Conservation (phyloP, 129 eudicot species). For the Artemisia tridentata region DNA sequence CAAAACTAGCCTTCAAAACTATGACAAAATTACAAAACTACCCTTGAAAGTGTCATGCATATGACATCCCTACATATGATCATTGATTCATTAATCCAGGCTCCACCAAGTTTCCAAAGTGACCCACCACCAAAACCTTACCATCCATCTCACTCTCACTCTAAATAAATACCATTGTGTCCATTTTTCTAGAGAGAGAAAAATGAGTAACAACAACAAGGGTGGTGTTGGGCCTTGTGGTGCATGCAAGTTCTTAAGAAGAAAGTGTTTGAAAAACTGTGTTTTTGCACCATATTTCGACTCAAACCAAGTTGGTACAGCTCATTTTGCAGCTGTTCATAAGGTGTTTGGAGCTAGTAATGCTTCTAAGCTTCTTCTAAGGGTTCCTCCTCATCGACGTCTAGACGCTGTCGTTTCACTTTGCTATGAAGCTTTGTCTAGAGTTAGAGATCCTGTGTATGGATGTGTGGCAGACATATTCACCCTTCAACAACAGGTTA, state of each 20-base stretch:
- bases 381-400: conserved; percentile 53
- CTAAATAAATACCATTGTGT: conserved; percentile 20
- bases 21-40: neutral
- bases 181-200: conserved; percentile 2
- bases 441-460: conserved; percentile 79
- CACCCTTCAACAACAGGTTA: conserved; percentile 75
- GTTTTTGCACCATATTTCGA: conserved; percentile 74
- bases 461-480: conserved; percentile 69
- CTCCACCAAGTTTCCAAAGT: conserved; percentile 24
- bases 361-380: conserved; percentile 61
- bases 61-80: conserved; percentile 17
- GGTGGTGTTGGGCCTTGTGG: conserved; percentile 69
- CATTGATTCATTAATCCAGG: neutral
- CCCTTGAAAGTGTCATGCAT: conserved; percentile 23
- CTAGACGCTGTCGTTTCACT: conserved; percentile 71
- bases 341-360: conserved; percentile 84
- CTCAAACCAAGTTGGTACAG: conserved; percentile 55
- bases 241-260: conserved; percentile 69
- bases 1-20: conserved; percentile 6
- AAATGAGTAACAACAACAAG: conserved; percentile 22
- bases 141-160: conserved; percentile 4
- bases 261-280: conserved; percentile 63
- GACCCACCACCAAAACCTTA: conserved; percentile 22
- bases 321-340: conserved; percentile 79
- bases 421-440: conserved; percentile 70